Percentiles rank a stretch among this genome's conserved stretches.
Conservation (phyloP, 305 asterid species). For the Coffea humblotiana region DNA sequence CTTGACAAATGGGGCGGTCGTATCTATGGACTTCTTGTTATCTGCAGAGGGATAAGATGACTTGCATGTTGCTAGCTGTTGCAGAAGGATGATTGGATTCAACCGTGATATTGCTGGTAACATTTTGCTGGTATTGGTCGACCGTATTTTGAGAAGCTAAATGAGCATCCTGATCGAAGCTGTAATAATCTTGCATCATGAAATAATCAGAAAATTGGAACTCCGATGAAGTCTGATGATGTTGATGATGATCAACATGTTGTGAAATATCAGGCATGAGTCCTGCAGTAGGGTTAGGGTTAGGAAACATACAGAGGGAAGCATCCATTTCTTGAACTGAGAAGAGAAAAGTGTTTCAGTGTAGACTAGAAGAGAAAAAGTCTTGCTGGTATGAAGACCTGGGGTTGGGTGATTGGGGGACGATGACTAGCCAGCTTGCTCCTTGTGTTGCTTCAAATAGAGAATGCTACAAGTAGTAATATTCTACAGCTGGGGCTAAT, state of each 20-base stretch:
- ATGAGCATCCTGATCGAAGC: background rate
- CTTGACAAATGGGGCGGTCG: background rate
- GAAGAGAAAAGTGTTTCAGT: background rate
- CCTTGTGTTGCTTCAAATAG: background rate
- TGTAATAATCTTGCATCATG: background rate
- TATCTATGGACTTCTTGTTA: background rate
- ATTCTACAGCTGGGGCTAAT: too few relatives aligned
- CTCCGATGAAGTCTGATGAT: background rate
- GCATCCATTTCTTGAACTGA: background rate
- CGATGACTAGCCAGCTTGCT: background rate
- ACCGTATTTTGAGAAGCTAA: background rate
- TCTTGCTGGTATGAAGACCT: too few relatives aligned
- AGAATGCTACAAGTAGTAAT: background rate
- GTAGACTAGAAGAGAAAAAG: background rate
- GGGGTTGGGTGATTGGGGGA: background rate
- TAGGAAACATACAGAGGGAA: background rate
- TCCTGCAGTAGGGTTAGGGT: constrained; percentile 1
- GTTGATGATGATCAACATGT: background rate
- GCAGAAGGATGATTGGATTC: background rate
- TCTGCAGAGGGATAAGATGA: background rate
- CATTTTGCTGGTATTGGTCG: background rate
- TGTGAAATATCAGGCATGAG: background rate
- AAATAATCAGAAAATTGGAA: constrained; percentile 6
- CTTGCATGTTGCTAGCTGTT: background rate
- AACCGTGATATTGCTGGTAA: background rate